Evolutionary conservation across 129 eudicot species (phyloP).

Genomic region (Tanacetum coccineum): DNA sequence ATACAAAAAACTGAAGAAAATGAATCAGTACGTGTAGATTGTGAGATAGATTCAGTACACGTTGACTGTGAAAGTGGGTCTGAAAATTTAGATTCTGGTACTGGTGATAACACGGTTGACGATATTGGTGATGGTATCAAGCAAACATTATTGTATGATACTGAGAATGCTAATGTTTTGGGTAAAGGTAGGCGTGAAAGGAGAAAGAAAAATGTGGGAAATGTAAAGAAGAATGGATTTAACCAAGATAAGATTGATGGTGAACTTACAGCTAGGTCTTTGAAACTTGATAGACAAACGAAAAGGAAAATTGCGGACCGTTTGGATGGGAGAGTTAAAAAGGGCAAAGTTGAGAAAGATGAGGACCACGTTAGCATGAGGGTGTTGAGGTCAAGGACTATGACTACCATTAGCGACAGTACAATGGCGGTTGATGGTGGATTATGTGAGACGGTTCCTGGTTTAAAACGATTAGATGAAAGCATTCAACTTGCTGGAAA

Average conservation of each 20-base stretch:
- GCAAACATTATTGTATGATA: conserved; percentile 11
- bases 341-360: conserved; percentile 27
- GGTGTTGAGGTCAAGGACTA: conserved; percentile 57
- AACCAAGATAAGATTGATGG: background rate
- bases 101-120: conserved; percentile 17
- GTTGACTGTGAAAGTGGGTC: conserved; percentile 22
- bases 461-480: no score
- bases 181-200: conserved; percentile 14
- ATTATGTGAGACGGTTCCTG: no score
- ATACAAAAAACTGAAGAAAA: conserved; percentile 6
- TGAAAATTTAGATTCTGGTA: conserved; percentile 15
- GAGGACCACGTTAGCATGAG: conserved; percentile 29
- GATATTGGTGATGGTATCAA: conserved; percentile 10
- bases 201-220: conserved; percentile 20
- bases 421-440: no score
- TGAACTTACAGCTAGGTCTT: background rate
- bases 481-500: no score
- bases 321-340: conserved; percentile 25
- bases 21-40: no score
- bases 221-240: conserved; percentile 5
- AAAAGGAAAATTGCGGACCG: conserved; percentile 45
- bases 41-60: no score
- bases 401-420: conserved; percentile 16
- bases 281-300: conserved; percentile 31
- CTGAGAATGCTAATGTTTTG: conserved; percentile 8